These are phyloP conservation scores for Fusarium agapanthi DNA, from an alignment of 2,329 filamentous ascomycete genomes.

Conservation along the genomic window DNA sequence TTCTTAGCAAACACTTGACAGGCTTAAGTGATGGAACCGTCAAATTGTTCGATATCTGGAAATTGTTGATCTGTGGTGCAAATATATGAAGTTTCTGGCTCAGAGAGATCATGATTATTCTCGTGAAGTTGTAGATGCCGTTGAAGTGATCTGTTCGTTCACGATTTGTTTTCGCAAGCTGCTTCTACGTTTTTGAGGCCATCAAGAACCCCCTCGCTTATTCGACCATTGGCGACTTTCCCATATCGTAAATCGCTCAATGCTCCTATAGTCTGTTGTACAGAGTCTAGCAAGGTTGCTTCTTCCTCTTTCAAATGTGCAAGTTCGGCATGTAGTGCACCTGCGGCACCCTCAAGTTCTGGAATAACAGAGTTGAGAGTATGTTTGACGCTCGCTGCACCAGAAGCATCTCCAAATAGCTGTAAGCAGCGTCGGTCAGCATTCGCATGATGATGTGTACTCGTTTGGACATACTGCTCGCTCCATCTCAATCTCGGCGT, in stretches of 20 bases:
- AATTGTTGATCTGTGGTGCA: conserved; percentile 25
- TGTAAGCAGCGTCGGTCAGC: conserved; percentile 45
- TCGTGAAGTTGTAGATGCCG: conserved; percentile 19
- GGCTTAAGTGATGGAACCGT: conserved; percentile 13
- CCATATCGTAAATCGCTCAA: conserved; percentile 88
- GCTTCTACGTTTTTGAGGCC: conserved; percentile 67
- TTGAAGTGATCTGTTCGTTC: conserved; percentile 36
- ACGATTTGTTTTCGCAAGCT: conserved; percentile 63
- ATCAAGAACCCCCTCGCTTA: conserved; percentile 73
- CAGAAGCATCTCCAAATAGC: conserved; percentile 64
- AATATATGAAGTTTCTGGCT: conserved; percentile 21
- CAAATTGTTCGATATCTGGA: conserved; percentile 13
- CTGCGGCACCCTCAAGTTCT: conserved; percentile 73
- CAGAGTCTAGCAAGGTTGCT: conserved; percentile 63
- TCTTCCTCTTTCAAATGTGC: conserved; percentile 72
- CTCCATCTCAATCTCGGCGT: conserved; percentile 72
- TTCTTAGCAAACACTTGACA: background rate
- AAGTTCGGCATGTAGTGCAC: conserved; percentile 74
- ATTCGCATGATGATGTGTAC: background rate
- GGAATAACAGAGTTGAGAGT: conserved; percentile 71
- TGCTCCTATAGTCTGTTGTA: conserved; percentile 73
- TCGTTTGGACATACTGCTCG: conserved; percentile 55
- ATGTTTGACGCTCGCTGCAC: conserved; percentile 63
- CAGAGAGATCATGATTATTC: conserved; percentile 18
- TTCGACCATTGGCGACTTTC: conserved; percentile 70